phyloP scores from a whole-genome alignment of 1,284 basidiomycete species.

The Leccinum pachyderme region DNA sequence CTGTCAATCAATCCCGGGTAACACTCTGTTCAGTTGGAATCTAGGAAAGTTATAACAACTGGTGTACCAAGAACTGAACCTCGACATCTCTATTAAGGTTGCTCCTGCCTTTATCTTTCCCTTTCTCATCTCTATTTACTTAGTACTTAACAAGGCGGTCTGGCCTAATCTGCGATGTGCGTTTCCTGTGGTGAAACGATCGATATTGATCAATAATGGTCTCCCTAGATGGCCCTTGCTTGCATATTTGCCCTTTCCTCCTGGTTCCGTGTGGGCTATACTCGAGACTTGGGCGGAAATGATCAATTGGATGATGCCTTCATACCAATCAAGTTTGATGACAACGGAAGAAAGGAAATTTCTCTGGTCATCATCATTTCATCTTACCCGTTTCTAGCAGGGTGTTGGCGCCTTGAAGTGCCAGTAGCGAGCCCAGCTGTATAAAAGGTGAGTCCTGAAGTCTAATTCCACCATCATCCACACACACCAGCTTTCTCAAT shows the following conservation, averaged over 20 bases:
- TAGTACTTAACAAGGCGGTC: background rate
- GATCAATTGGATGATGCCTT: background rate
- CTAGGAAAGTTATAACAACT: too few species aligned
- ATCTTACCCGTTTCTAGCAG: background rate
- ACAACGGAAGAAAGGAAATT: background rate
- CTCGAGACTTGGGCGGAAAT: background rate
- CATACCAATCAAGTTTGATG: background rate
- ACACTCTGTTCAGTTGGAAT: too few species aligned
- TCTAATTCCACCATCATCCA: background rate
- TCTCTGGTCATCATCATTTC: background rate
- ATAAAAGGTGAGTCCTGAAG: background rate
- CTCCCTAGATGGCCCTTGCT: background rate
- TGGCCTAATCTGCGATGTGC: background rate
- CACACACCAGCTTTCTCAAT: background rate
- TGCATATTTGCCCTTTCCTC: background rate
- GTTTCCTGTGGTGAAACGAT: background rate
- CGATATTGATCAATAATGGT: background rate
- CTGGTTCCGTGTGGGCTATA: background rate
- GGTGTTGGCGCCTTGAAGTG: background rate
- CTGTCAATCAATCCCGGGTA: too few species aligned
- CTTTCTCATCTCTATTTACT: too few species aligned
- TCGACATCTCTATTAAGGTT: too few species aligned
- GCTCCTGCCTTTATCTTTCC: too few species aligned
- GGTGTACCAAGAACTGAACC: too few species aligned
- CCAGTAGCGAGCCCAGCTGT: background rate